These are phyloP conservation scores for Urtica urens DNA, from an alignment of 306 rosid species.

Conservation along the genomic window DNA sequence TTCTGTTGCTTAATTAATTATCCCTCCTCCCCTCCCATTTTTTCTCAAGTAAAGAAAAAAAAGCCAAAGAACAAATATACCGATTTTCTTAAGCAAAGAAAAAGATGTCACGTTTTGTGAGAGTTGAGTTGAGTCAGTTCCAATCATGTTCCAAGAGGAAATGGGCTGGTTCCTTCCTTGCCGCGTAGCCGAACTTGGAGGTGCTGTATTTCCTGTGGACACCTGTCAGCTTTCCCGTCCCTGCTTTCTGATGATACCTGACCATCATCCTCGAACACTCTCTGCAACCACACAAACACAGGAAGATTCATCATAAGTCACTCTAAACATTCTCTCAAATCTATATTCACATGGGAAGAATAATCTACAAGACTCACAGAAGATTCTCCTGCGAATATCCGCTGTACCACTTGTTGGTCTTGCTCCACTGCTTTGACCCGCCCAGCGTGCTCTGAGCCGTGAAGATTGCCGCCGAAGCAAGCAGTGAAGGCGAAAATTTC, in stretches of 20 bases:
- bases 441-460: conserved; percentile 52
- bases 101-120: background rate
- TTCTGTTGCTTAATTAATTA: conserved; percentile 19
- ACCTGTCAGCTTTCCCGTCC: conserved; percentile 33
- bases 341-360: background rate
- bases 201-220: conserved; percentile 51
- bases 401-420: conserved; percentile 61
- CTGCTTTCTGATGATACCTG: conserved; percentile 56
- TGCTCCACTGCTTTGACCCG: conserved; percentile 55
- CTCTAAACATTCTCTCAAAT: no score
- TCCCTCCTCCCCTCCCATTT: background rate
- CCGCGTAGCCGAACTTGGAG: conserved; percentile 56
- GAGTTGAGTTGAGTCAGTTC: background rate
- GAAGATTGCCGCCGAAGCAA: conserved; percentile 79
- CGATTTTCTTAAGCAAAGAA: background rate
- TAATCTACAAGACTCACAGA: conserved; percentile 33
- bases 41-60: no score
- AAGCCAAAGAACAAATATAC: background rate
- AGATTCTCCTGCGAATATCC: conserved; percentile 56
- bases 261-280: conserved; percentile 78
- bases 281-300: conserved; percentile 20
- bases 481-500: conserved; percentile 54
- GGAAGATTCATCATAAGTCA: background rate
- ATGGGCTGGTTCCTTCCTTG: conserved; percentile 44
- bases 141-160: conserved; percentile 22